Evolutionary conservation across 163 green algal genomes (phyloP), one percentile per base, ranked within the genome.

Genomic region (Trebouxiophyceae sp.): DNA sequence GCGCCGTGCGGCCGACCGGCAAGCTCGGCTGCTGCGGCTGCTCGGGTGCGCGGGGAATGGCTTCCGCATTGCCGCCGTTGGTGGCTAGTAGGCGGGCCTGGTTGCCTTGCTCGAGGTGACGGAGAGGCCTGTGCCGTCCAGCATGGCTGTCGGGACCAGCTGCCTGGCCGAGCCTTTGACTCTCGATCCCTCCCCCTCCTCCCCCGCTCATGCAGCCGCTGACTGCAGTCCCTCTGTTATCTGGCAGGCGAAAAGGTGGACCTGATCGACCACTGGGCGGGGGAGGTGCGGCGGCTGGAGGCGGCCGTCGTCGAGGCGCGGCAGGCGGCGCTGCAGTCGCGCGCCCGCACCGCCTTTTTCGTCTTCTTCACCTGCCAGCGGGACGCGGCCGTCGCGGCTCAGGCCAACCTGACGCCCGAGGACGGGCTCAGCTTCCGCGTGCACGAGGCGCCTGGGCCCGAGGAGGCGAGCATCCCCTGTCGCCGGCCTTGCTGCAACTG

Each of bases 401-500:
- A 77, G 57, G 56, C 47, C 33, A 73, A 70, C 23, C 78, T 91
- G 31, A 80, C 88, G 47, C 62, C 75, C 20, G 83, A 90, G 61
- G 78, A 89, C 33, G 81, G 77, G 39, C 66, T 67, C 24, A 65
- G 67, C 63, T 91, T 89, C 77, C 76, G 72, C 26, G 76, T 82
- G 39, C 31, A 44, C 22, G 34, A 71, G 32, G 85, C 85, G 2
- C 86, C 87, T 30, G 86, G 85, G 2, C 87, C 86, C 23, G 87
- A 94, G 62, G 84, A 94, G 72, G 81, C 91, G 47, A 57, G 33
- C 39, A n/a, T n/a, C n/a, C n/a, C n/a, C n/a, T n/a, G n/a, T n/a
- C n/a, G n/a, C n/a, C n/a, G n/a, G n/a, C 29, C 2, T 2, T 32
- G 50, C 24, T 32, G 20, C 16, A 86, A 84, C 67, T 84, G 16